These are phyloP conservation scores for Metschnikowia chrysomelidarum DNA, from an alignment of 805 yeast species.

Conservation along the genomic window DNA sequence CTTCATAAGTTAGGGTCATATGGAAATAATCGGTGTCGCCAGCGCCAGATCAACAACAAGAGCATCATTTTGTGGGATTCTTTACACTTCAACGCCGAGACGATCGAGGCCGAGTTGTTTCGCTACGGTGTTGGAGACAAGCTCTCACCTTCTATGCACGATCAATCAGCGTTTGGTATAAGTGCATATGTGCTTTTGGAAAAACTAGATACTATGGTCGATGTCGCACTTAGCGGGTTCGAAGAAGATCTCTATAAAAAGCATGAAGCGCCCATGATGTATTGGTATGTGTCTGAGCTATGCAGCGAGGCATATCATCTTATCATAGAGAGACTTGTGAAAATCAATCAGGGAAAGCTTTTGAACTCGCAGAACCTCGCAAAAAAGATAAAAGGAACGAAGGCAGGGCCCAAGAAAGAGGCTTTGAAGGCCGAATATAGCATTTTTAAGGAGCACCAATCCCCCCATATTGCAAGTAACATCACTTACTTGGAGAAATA, in stretches of 20 bases:
- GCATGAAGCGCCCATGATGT: slow-evolving; percentile 66
- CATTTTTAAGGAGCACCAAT: slow-evolving; percentile 26
- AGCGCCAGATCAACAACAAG: slow-evolving; percentile 67
- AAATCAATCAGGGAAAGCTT: slow-evolving; percentile 27
- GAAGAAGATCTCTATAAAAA: slow-evolving; percentile 70
- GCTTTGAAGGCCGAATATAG: slow-evolving; percentile 32
- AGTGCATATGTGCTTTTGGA: slow-evolving; percentile 66
- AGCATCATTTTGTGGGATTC: slow-evolving; percentile 69
- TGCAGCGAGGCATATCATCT: slow-evolving; percentile 41
- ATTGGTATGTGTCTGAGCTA: slow-evolving; percentile 64
- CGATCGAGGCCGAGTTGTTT: slow-evolving; percentile 50
- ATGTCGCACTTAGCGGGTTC: slow-evolving; percentile 69
- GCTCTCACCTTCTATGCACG: slow-evolving; percentile 17
- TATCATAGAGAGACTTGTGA: slow-evolving; percentile 35
- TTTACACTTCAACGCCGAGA: slow-evolving; percentile 71
- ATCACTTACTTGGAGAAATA: slow-evolving; percentile 23
- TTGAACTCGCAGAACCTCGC: slow-evolving; percentile 6
- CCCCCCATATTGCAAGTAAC: slow-evolving; percentile 35
- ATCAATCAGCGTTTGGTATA: slow-evolving; percentile 58
- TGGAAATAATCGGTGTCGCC: slow-evolving; percentile 70
- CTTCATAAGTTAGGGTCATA: slow-evolving; percentile 30
- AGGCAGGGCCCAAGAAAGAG: slow-evolving; percentile 49
- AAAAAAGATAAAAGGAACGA: slow-evolving; percentile 27
- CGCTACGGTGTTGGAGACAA: slow-evolving; percentile 39
- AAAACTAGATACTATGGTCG: slow-evolving; percentile 70